Conservation (phyloP, 169 alveolate species). For the Eimeria brunetti region DNA sequence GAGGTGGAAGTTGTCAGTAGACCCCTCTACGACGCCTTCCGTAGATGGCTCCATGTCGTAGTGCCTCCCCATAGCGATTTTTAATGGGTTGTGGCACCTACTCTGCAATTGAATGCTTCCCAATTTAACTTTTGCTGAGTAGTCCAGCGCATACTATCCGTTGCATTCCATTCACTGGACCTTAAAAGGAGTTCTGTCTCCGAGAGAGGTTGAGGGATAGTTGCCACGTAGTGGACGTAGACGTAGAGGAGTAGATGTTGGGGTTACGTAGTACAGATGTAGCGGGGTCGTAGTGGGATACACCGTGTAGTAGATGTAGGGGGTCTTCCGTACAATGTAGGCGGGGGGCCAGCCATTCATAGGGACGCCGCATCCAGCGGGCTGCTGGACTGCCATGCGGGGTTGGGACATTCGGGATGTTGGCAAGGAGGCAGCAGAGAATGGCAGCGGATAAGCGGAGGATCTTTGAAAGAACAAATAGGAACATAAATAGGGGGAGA, state of each 20-base stretch:
- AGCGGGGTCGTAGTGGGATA: too few relatives aligned
- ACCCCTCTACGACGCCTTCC: not conserved
- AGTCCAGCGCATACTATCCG: not conserved
- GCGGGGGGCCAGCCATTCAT: too few relatives aligned
- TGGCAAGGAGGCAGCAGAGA: not conserved
- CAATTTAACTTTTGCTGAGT: not conserved
- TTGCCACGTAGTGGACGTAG: too few relatives aligned
- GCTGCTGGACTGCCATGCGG: too few relatives aligned
- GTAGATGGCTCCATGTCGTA: not conserved
- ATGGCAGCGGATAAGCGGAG: not conserved
- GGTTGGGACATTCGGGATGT: too few relatives aligned
- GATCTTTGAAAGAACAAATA: not conserved
- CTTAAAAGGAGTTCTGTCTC: too few relatives aligned
- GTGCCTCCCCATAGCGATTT: not conserved
- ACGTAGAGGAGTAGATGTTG: too few relatives aligned
- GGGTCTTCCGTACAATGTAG: too few relatives aligned
- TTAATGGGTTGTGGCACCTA: not conserved
- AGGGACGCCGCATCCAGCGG: too few relatives aligned
- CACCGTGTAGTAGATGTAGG: too few relatives aligned
- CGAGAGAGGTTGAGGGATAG: too few relatives aligned
- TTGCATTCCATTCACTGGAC: not conserved
- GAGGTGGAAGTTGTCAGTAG: slow-evolving; percentile 2
- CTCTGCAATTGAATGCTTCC: not conserved
- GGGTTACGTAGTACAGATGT: too few relatives aligned
- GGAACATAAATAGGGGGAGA: not conserved